Percentiles rank a stretch among this genome's conserved stretches.
Evolutionary conservation across 2,329 filamentous ascomycete species (phyloP).

Genomic region (Pseudogymnoascus sp.): DNA sequence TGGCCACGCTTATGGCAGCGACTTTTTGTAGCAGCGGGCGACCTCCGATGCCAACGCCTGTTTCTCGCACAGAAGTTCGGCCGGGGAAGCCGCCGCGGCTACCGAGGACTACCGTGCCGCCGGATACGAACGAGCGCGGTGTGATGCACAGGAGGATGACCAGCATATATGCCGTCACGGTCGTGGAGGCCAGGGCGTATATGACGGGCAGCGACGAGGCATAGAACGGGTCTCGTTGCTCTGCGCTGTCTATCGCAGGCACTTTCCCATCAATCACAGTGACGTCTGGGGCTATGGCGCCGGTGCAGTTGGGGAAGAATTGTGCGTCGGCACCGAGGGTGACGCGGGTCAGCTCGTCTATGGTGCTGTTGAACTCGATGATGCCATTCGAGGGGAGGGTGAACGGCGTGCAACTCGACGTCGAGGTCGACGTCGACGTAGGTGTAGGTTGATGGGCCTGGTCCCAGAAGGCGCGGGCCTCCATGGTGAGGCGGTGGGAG

Average conservation of each 20-base stretch:
- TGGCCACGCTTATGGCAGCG: slow-evolving; percentile 61
- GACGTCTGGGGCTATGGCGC: slow-evolving; percentile 25
- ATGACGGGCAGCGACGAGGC: slow-evolving; percentile 87
- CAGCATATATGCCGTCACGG: slow-evolving; percentile 82
- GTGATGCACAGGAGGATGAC: slow-evolving; percentile 92
- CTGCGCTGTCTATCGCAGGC: slow-evolving; percentile 36
- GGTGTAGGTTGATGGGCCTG: slow-evolving; percentile 16
- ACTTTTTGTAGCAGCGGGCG: slow-evolving; percentile 90
- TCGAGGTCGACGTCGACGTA: slow-evolving; percentile 28
- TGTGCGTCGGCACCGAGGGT: slow-evolving; percentile 40
- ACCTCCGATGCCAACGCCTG: slow-evolving; percentile 77
- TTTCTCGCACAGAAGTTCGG: slow-evolving; percentile 58
- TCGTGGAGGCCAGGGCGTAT: slow-evolving; percentile 86
- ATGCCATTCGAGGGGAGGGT: slow-evolving; percentile 51
- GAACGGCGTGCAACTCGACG: slow-evolving; percentile 52
- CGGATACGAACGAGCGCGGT: slow-evolving; percentile 85
- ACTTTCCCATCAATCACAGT: slow-evolving; percentile 14
- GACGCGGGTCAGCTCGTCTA: slow-evolving; percentile 34
- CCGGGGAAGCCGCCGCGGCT: slow-evolving; percentile 79
- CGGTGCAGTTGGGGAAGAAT: slow-evolving; percentile 41
- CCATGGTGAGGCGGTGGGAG: background rate
- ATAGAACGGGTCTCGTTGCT: slow-evolving; percentile 75
- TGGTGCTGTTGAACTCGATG: slow-evolving; percentile 31
- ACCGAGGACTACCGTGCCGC: slow-evolving; percentile 72
- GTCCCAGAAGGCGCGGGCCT: background rate